Base-by-base conservation (phyloP, 106 monocot species). In the Dioscorea dumetorum region DNA sequence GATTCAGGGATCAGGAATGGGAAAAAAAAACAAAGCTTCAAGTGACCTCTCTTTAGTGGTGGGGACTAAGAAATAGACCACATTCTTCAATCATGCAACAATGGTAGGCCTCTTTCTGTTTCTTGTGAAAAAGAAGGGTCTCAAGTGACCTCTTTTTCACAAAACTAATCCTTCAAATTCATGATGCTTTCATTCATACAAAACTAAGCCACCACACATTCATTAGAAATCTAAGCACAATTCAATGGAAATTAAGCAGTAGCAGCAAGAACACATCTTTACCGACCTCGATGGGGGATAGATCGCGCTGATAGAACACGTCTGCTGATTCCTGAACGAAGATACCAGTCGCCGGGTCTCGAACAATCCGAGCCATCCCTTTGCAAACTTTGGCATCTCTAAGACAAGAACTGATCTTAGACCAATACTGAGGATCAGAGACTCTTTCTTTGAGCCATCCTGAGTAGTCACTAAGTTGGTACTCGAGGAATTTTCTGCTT, bases 201-300 rank as follows among this genome's bases (percentile, higher is more conserved):
- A 28, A 28, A 28, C 28, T 28, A 28, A 28, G 28, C 28, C 28
- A 28, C 28, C 28, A 28, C 28, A 28, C 28, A 28, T 28, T 28
- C 28, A 28, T 28, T 28, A 28, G 3, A 28, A 28, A 28, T 28
- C 28, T 28, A 28, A 28, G 28, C 28, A 28, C 1, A 28, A 28
- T 28, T 28, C 28, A 28, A 28, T 1, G 28, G 28, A 28, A 28
- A n/a, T n/a, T n/a, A n/a, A n/a, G n/a, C n/a, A n/a, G n/a, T n/a
- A 28, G 28, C 28, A 28, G 28, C 3, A 28, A 28, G 28, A 28
- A 28, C 28, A 28, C 28, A 28, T 28, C 28, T 28, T 28, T 28
- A 67, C 63, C 28, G 17, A 95, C 95, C 95, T 97, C 69, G 13
- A 92, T 82, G 5, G 95, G 89, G 4, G 88, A 84, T 5, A 97